Evolutionary conservation across 495 filamentous ascomycete species (phyloP).

Genomic region (Neurospora intermedia): DNA sequence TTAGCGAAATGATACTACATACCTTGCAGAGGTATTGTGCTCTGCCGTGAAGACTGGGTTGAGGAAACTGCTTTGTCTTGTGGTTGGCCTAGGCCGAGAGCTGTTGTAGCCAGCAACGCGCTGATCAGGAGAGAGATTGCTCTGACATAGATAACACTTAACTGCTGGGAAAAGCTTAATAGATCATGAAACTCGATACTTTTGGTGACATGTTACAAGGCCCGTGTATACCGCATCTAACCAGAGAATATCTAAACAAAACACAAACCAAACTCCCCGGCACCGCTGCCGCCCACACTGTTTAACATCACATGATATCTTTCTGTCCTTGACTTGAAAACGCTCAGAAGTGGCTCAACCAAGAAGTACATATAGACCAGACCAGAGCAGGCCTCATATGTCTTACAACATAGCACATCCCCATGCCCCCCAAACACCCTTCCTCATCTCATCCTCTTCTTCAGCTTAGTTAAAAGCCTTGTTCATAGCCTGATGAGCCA

Average conservation of each 20-base stretch:
- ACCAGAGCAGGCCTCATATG: neutral
- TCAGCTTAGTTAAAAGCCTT: slow-evolving; percentile 42
- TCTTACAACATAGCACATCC: neutral
- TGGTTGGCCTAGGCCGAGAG: neutral
- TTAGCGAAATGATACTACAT: neutral
- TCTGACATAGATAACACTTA: neutral
- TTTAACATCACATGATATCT: neutral
- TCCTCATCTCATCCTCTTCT: neutral
- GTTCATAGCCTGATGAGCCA: slow-evolving; percentile 74
- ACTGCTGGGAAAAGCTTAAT: neutral
- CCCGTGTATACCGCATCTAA: neutral
- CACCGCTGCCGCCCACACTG: neutral
- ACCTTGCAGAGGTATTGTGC: neutral
- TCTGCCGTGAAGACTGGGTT: neutral
- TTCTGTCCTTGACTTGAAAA: neutral
- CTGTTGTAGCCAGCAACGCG: neutral
- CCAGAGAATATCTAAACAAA: neutral
- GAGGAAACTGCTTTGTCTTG: neutral
- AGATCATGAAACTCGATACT: neutral
- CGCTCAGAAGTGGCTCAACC: neutral
- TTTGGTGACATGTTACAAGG: neutral
- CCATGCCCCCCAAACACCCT: neutral
- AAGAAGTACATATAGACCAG: neutral
- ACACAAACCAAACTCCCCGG: neutral
- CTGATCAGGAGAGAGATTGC: neutral